Percentiles rank a stretch among this genome's conserved stretches.
These are phyloP conservation scores for Phaseolus coccineus DNA, from an alignment of 331 rosid species.

Conservation along the genomic window DNA sequence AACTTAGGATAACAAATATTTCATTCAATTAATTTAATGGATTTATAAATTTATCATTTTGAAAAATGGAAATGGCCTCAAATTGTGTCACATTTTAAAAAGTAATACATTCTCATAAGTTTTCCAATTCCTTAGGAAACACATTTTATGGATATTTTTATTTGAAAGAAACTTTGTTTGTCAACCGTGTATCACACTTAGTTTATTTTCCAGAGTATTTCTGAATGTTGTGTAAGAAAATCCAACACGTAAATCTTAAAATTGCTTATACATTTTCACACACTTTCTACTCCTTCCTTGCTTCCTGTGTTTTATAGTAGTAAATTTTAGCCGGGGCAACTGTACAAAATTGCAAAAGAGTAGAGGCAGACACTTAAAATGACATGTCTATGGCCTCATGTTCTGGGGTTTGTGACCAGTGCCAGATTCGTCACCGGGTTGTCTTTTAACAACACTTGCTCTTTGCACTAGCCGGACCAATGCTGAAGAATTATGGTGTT, in stretches of 20 bases:
- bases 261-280: conserved; percentile 43
- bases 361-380: conserved; percentile 51
- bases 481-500: conserved; percentile 46
- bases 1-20: too few relatives aligned
- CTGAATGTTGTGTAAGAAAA: conserved; percentile 42
- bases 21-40: too few relatives aligned
- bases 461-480: conserved; percentile 88
- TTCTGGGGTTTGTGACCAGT: conserved; percentile 79
- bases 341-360: conserved; percentile 54
- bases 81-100: too few relatives aligned
- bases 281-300: conserved; percentile 22
- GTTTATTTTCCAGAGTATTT: conserved; percentile 36
- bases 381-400: conserved; percentile 79
- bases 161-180: too few relatives aligned
- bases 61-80: too few relatives aligned
- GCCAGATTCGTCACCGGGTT: conserved; percentile 85
- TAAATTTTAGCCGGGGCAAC: conserved; percentile 18
- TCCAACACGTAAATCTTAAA: conserved; percentile 48
- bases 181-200: too few relatives aligned
- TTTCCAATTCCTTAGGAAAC: too few relatives aligned
- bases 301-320: conserved; percentile 36
- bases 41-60: too few relatives aligned
- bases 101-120: too few relatives aligned
- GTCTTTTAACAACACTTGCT: conserved; percentile 88
- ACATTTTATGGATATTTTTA: too few relatives aligned